Evolutionary conservation across 768 basidiomycete species (phyloP).

Genomic region (Lactarius psammicola): DNA sequence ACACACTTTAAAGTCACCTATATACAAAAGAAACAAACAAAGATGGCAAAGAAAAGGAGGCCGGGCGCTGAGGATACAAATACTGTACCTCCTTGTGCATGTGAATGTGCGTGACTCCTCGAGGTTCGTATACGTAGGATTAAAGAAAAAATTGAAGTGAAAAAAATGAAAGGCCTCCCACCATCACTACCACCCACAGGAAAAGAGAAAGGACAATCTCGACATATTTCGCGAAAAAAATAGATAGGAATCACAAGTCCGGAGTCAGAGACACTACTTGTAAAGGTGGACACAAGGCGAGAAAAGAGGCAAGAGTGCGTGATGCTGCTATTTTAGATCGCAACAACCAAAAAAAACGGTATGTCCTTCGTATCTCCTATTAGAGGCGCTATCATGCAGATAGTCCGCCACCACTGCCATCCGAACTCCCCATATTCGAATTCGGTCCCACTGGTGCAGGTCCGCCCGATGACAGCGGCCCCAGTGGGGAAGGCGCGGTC

Average conservation of each 20-base stretch:
- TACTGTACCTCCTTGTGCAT: too few relatives aligned
- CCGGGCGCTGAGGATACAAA: too few relatives aligned
- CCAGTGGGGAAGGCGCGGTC: constrained; percentile 21
- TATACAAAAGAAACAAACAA: background rate
- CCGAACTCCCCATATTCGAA: too few relatives aligned
- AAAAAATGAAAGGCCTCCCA: too few relatives aligned
- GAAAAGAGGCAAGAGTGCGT: too few relatives aligned
- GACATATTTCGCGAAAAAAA: background rate
- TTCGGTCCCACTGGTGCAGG: too few relatives aligned
- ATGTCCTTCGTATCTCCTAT: too few relatives aligned
- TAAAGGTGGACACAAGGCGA: background rate
- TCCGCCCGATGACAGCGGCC: background rate
- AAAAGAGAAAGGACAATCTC: background rate
- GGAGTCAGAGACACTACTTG: background rate
- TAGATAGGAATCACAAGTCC: background rate
- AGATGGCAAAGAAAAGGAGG: too few relatives aligned
- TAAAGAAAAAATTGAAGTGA: background rate
- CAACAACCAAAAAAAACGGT: too few relatives aligned
- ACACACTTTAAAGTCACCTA: background rate
- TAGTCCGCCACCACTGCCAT: too few relatives aligned
- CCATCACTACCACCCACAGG: background rate
- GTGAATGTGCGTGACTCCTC: too few relatives aligned
- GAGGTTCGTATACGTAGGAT: background rate
- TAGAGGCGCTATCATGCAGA: too few relatives aligned
- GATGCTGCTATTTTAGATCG: background rate